Percentiles rank a stretch among this genome's conserved stretches.
Evolutionary conservation across 2,329 filamentous ascomycete species (phyloP).

Genomic region (Tolypocladium endophyticum): DNA sequence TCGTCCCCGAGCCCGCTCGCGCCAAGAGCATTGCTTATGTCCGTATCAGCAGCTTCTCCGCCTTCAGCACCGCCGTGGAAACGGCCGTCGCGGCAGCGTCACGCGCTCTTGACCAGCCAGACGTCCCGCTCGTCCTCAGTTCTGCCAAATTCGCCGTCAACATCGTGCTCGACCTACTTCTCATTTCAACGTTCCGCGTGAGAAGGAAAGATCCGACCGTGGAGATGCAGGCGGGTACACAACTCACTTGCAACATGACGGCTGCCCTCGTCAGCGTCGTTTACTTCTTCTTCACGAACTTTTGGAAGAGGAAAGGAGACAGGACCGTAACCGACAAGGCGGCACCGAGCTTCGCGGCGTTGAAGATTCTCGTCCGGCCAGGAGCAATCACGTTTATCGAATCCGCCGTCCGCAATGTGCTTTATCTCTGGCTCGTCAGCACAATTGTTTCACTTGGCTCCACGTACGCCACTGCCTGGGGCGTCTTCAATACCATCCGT

Average conservation of each 20-base stretch:
- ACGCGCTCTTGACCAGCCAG: conserved; percentile 55
- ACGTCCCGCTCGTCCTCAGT: conserved; percentile 58
- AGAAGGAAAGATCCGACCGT: conserved; percentile 41
- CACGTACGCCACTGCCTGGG: conserved; percentile 62
- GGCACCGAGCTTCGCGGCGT: conserved; percentile 27
- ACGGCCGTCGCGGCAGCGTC: conserved; percentile 51
- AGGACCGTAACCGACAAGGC: neutral
- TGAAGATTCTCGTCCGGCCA: conserved; percentile 43
- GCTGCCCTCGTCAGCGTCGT: conserved; percentile 44
- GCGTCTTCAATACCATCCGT: conserved; percentile 62
- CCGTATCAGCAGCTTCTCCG: conserved; percentile 51
- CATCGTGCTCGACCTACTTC: conserved; percentile 54
- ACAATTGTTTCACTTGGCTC: conserved; percentile 52
- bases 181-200: conserved; percentile 58
- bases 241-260: conserved; percentile 48
- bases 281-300: conserved; percentile 43
- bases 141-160: conserved; percentile 53
- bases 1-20: conserved; percentile 51
- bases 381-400: conserved; percentile 51
- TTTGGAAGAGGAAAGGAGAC: neutral
- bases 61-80: conserved; percentile 52
- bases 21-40: conserved; percentile 51
- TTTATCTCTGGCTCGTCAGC: conserved; percentile 61
- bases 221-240: conserved; percentile 53
- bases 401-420: conserved; percentile 54